Conservation (phyloP, 495 filamentous ascomycete genomes). For the Ramalina intermedia region DNA sequence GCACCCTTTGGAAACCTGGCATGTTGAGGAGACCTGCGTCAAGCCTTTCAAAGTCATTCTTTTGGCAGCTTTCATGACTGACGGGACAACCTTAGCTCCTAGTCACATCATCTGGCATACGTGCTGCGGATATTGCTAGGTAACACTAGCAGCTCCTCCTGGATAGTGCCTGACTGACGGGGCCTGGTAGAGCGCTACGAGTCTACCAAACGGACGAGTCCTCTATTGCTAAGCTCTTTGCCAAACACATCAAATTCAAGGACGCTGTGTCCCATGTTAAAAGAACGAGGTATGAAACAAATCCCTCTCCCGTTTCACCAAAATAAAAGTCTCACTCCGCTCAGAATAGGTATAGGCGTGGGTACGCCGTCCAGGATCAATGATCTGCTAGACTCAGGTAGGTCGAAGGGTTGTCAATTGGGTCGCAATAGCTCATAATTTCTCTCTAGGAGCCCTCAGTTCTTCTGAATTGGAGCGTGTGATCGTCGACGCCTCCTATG, state of each 20-base stretch:
- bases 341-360: slow-evolving; percentile 67
- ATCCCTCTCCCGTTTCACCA: neutral
- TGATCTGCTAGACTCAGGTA: slow-evolving; percentile 70
- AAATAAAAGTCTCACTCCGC: neutral
- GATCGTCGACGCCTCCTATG: slow-evolving; percentile 75
- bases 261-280: slow-evolving; percentile 66
- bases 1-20: too few relatives aligned
- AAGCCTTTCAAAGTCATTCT: too few relatives aligned
- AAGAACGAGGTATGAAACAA: slow-evolving; percentile 35
- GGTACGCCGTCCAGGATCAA: slow-evolving; percentile 73
- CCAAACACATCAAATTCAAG: slow-evolving; percentile 91
- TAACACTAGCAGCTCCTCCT: neutral
- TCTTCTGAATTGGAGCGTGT: slow-evolving; percentile 57
- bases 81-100: neutral
- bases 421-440: neutral
- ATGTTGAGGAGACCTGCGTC: too few relatives aligned
- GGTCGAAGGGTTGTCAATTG: slow-evolving; percentile 7
- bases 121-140: slow-evolving; percentile 8
- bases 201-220: slow-evolving; percentile 64
- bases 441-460: slow-evolving; percentile 46
- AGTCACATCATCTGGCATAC: slow-evolving; percentile 5
- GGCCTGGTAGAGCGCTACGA: slow-evolving; percentile 46
- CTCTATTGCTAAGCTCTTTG: slow-evolving; percentile 80
- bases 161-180: neutral
- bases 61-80: too few relatives aligned